Percentiles rank a stretch among this genome's conserved stretches.
Conservation (phyloP, 2,329 filamentous ascomycete genomes). For the Chaetoscypha palmicola region DNA sequence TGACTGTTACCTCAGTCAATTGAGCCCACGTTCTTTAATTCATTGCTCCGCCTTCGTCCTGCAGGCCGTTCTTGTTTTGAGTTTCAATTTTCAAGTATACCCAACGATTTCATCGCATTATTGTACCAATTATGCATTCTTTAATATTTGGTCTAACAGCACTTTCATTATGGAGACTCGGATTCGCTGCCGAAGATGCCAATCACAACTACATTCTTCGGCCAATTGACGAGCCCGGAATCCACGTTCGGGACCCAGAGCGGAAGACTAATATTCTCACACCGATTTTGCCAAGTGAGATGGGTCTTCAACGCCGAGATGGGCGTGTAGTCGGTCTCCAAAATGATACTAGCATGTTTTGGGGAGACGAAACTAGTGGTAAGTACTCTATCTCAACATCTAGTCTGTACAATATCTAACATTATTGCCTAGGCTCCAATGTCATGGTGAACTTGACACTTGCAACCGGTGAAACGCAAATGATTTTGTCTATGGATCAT, state of each 20-base stretch:
- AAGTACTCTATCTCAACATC: not conserved
- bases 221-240: not conserved
- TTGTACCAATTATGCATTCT: not conserved
- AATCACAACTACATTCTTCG: not conserved
- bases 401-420: not conserved
- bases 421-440: not conserved
- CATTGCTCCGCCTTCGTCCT: not conserved
- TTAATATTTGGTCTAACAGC: not conserved
- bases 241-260: not conserved
- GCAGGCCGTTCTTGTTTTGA: not conserved
- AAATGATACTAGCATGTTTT: conserved; percentile 4
- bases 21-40: not conserved
- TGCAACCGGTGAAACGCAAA: conserved; percentile 6
- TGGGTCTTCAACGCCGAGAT: conserved; percentile 1
- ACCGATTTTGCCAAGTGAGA: conserved; percentile 1
- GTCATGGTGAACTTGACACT: conserved; percentile 10
- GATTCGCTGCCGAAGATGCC: not conserved
- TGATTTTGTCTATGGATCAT: conserved; percentile 11
- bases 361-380: not conserved
- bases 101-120: not conserved
- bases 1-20: not conserved
- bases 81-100: not conserved
- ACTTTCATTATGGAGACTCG: not conserved
- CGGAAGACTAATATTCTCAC: not conserved
- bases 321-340: not conserved